Percentiles rank a stretch among this genome's conserved stretches.
These are phyloP conservation scores for Rhodotorula sp. DNA, from an alignment of 1,284 basidiomycete genomes.

Conservation along the genomic window DNA sequence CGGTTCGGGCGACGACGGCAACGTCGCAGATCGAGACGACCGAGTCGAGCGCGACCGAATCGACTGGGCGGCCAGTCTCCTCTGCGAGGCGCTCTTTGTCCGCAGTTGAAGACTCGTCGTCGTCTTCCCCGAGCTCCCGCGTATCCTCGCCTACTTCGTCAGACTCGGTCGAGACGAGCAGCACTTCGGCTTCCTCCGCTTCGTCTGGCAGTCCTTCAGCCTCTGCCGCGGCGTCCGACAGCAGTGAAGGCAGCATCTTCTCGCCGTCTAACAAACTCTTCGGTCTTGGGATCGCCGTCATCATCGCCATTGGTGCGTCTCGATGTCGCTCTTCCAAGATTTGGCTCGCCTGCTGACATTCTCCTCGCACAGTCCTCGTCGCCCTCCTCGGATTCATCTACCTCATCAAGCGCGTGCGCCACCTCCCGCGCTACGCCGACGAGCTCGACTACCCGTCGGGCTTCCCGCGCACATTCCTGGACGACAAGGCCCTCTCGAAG, in stretches of 20 bases:
- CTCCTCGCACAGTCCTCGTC: constrained; percentile 10
- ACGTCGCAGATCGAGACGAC: no score
- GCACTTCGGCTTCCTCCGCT: background rate
- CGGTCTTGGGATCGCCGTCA: constrained; percentile 22
- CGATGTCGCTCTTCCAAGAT: background rate
- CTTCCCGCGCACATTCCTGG: background rate
- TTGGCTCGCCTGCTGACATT: background rate
- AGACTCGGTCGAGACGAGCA: background rate
- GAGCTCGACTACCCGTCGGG: constrained; percentile 24
- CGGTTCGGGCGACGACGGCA: no score
- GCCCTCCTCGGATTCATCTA: constrained; percentile 19
- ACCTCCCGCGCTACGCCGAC: constrained; percentile 25
- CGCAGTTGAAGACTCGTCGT: background rate
- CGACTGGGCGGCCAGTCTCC: no score
- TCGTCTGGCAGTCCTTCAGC: background rate
- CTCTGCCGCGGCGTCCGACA: background rate
- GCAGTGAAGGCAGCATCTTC: constrained; percentile 15
- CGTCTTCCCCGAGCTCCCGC: background rate
- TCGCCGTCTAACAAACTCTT: constrained; percentile 16
- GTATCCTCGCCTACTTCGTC: background rate
- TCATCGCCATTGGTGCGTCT: constrained; percentile 23
- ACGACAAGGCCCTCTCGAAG: constrained; percentile 1
- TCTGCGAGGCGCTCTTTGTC: background rate
- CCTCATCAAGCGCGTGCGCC: constrained; percentile 14
- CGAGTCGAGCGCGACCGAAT: no score